Evolutionary conservation across 78 protist species (phyloP).

Genomic region (Monocercomonoides exilis): DNA sequence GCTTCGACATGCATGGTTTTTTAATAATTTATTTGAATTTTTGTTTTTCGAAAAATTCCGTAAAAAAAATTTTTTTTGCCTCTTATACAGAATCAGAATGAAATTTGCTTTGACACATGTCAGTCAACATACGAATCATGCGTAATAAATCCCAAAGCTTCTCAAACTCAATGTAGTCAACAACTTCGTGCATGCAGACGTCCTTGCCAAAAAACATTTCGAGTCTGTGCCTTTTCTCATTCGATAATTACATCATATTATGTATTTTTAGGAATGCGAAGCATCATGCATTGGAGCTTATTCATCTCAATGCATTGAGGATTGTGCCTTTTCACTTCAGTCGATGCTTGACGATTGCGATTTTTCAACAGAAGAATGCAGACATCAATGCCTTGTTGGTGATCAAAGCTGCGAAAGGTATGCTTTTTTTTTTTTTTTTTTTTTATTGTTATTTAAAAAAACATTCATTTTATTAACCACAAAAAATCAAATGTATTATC

Average conservation of each 20-base stretch:
- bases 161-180: neutral
- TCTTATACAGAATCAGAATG: neutral
- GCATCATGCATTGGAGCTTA: neutral
- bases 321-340: neutral
- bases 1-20: neutral
- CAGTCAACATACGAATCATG: neutral
- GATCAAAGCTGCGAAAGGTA: neutral
- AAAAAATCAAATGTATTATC: too few species aligned
- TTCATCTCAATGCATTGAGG: neutral
- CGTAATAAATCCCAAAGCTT: neutral
- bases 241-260: neutral
- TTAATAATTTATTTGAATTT: too few species aligned
- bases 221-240: neutral
- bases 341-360: neutral
- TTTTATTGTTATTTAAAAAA: too few species aligned
- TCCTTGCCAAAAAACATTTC: neutral
- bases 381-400: neutral
- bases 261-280: neutral
- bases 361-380: neutral
- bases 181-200: neutral
- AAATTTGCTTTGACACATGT: neutral
- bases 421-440: neutral
- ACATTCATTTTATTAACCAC: too few species aligned
- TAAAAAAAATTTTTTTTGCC: neutral
- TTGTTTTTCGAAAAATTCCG: neutral